Conservation (phyloP, 805 yeast species). For the Candida chilensis region DNA sequence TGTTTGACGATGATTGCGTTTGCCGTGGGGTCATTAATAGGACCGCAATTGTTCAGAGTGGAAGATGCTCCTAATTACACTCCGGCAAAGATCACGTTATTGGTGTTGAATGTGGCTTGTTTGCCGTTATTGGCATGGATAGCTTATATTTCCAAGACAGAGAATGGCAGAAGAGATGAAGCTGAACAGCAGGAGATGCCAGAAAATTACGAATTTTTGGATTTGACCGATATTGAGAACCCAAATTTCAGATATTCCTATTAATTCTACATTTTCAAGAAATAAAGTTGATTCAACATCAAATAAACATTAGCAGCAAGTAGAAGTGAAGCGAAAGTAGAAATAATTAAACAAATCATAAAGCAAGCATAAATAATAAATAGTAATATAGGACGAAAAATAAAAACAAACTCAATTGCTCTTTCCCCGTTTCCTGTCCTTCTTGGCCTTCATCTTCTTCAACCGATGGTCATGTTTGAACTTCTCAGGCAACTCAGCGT, state of each 20-base stretch:
- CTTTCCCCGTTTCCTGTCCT: too few species aligned
- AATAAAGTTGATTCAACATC: too few species aligned
- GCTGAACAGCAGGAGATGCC: conserved; percentile 15
- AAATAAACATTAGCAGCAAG: too few species aligned
- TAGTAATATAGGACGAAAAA: too few species aligned
- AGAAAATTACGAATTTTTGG: conserved; percentile 37
- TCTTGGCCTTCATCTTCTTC: too few species aligned
- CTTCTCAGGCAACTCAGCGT: too few species aligned
- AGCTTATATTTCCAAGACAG: conserved; percentile 32
- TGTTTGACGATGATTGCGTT: conserved; percentile 50
- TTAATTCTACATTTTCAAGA: conserved; percentile 8
- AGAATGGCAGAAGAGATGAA: conserved; percentile 41
- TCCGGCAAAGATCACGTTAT: conserved; percentile 48
- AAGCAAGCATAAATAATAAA: too few species aligned
- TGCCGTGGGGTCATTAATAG: conserved; percentile 49
- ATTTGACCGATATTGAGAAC: conserved; percentile 53
- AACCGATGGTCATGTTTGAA: too few species aligned
- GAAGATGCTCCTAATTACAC: conserved; percentile 41
- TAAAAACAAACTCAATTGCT: too few species aligned
- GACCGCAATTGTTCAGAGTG: conserved; percentile 53
- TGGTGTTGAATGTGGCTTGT: conserved; percentile 39
- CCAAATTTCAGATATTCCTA: conserved; percentile 46
- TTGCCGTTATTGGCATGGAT: conserved; percentile 32
- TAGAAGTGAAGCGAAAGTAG: too few species aligned
- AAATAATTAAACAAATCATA: too few species aligned